These are phyloP conservation scores for Nephelium lappaceum DNA, from an alignment of 345 rosid species.

Conservation along the genomic window DNA sequence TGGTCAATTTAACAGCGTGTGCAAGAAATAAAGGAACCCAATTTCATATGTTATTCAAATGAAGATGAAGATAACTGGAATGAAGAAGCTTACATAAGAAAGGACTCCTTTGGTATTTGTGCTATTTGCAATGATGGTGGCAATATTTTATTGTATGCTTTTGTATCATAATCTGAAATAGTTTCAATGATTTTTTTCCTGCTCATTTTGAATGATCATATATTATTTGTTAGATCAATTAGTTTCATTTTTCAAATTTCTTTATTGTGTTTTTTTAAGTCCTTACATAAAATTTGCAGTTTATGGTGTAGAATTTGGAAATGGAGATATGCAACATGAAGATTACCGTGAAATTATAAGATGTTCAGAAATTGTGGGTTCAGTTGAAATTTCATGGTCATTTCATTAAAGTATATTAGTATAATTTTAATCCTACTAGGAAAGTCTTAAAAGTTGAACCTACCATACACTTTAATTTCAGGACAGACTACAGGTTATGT, in stretches of 20 bases:
- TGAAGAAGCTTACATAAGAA: constrained; percentile 11
- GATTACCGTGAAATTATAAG: neutral
- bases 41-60: constrained; percentile 35
- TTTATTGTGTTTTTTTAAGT: no score
- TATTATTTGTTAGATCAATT: neutral
- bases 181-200: no score
- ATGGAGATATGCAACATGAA: neutral
- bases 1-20: constrained; percentile 31
- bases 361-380: neutral
- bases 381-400: neutral
- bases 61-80: constrained; percentile 31
- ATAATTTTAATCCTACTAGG: neutral
- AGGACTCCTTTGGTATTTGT: constrained; percentile 48
- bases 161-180: neutral
- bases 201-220: neutral
- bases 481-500: neutral
- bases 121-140: constrained; percentile 83
- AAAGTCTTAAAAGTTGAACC: neutral
- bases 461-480: neutral
- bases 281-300: neutral
- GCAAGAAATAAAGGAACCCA: constrained; percentile 23
- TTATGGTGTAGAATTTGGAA: neutral
- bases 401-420: neutral
- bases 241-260: neutral
- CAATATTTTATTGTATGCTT: constrained; percentile 49